Conservation (phyloP, 805 yeast species). For the Blastobotrys robertii region DNA sequence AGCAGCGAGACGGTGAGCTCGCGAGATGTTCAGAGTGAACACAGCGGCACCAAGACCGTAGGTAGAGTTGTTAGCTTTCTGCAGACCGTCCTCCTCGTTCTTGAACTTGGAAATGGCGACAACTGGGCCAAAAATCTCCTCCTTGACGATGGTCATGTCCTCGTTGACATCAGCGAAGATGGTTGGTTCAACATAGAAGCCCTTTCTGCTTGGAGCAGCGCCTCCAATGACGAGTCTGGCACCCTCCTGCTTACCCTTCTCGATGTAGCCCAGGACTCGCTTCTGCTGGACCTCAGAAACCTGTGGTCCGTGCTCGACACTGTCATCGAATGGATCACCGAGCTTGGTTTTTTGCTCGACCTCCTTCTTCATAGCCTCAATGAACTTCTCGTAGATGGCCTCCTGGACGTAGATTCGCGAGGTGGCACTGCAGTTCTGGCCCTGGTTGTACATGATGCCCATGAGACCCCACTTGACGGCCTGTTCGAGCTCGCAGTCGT, state of each 20-base stretch:
- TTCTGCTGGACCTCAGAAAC: constrained; percentile 71
- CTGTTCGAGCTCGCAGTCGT: constrained; percentile 70
- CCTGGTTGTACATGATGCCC: constrained; percentile 89
- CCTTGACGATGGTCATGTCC: constrained; percentile 66
- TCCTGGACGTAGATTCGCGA: constrained; percentile 87
- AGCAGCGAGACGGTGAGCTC: constrained; percentile 65
- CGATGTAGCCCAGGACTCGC: constrained; percentile 67
- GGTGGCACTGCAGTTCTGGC: constrained; percentile 94
- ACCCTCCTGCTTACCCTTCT: constrained; percentile 74
- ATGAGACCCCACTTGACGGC: constrained; percentile 66
- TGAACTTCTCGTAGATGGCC: constrained; percentile 66
- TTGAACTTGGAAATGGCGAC: constrained; percentile 74
- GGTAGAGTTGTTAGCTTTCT: constrained; percentile 65
- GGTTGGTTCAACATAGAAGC: constrained; percentile 53
- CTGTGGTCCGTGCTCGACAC: constrained; percentile 85
- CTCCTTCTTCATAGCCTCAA: constrained; percentile 47
- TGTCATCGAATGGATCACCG: constrained; percentile 79
- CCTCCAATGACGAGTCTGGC: constrained; percentile 81
- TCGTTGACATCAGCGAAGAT: constrained; percentile 73
- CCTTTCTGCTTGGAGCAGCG: constrained; percentile 37
- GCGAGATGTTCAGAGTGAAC: constrained; percentile 66
- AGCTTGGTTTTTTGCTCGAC: constrained; percentile 43
- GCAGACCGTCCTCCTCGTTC: constrained; percentile 72
- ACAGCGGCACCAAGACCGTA: constrained; percentile 78
- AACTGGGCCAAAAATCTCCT: constrained; percentile 94